Evolutionary conservation across 495 filamentous ascomycete genomes (phyloP).

Genomic region (Hypoxylon perforatum): DNA sequence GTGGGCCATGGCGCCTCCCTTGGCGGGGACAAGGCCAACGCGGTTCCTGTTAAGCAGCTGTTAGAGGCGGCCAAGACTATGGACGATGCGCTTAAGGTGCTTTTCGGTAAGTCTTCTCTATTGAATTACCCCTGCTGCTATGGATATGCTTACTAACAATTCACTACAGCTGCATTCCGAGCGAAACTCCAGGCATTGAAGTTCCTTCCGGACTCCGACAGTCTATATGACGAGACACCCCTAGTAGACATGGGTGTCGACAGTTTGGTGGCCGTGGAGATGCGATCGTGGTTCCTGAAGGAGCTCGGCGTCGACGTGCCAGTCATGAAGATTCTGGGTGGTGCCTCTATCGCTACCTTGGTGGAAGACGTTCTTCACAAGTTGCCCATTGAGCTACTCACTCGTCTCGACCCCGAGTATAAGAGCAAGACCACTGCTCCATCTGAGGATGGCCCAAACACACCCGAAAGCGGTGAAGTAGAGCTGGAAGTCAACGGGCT

Average conservation of each 20-base stretch:
- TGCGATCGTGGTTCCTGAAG: constrained; percentile 41
- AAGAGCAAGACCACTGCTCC: constrained; percentile 1
- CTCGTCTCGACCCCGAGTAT: neutral
- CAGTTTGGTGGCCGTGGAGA: constrained; percentile 40
- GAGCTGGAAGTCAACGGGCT: neutral
- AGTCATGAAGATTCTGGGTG: constrained; percentile 43
- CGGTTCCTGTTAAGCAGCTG: neutral
- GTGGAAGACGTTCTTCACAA: constrained; percentile 11
- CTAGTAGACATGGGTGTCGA: constrained; percentile 42
- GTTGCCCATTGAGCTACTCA: neutral
- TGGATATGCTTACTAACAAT: neutral
- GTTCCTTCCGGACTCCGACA: constrained; percentile 2
- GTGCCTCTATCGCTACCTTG: constrained; percentile 13
- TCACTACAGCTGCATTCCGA: neutral
- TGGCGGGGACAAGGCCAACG: constrained; percentile 1
- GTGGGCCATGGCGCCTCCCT: neutral
- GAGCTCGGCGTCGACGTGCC: constrained; percentile 46
- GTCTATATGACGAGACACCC: neutral
- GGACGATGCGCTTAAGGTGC: neutral
- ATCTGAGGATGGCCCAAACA: neutral
- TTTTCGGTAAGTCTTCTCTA: constrained; percentile 9
- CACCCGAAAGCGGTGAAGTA: neutral
- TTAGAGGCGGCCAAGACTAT: constrained; percentile 1
- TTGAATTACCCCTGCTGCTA: neutral
- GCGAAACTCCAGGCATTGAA: neutral